Base-by-base conservation (phyloP, 495 filamentous ascomycete genomes). In the Talaromyces adpressus region DNA sequence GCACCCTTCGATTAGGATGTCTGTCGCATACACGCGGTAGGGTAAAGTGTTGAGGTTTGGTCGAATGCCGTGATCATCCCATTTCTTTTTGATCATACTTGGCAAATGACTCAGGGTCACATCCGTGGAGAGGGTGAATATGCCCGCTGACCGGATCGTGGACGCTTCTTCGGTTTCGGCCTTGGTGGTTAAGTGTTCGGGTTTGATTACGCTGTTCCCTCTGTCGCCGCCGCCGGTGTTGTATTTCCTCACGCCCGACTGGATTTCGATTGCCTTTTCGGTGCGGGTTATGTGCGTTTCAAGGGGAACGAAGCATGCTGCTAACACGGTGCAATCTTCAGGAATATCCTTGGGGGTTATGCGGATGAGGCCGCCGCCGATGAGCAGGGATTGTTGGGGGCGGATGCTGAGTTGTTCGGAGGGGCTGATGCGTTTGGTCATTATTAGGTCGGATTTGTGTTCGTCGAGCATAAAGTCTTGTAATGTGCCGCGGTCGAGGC, bases 1-100 rank as follows among this genome's bases (percentile, higher is more conserved):
- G 47, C 87, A 86, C 20, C 93, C 91, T 67, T 97, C 92, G 39
- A 99, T 86, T 7, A 99, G 76, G 41, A 99, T 85, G 71, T 99
- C 94, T 0, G 88, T 82, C 6, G 86, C 82, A 60, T 93, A 78
- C 3, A 97, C 85, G 9, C 80, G 81, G 71, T 93, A 99, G 2
- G 92, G 93, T 41, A 98, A 75, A 23, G 63, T 18, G 18, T 71
- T 73, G 6, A 62, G 60, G 20, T 62, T 34, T 0, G 69, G 62
- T n/a, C 68, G 67, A 4, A 69, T 65, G 1, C 70, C 67, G 25
- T 70, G 69, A 61, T 77, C 74, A 16, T 71, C 66, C 23, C 76
- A 64, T 41, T 70, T 71, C 62, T 78, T 75, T 14, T 72, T 73
- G n/a, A 78, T 67, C 0, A 66, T 61, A 14, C 63, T 72, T 3